Conservation (phyloP, 345 rosid species). For the Gossypium australe region DNA sequence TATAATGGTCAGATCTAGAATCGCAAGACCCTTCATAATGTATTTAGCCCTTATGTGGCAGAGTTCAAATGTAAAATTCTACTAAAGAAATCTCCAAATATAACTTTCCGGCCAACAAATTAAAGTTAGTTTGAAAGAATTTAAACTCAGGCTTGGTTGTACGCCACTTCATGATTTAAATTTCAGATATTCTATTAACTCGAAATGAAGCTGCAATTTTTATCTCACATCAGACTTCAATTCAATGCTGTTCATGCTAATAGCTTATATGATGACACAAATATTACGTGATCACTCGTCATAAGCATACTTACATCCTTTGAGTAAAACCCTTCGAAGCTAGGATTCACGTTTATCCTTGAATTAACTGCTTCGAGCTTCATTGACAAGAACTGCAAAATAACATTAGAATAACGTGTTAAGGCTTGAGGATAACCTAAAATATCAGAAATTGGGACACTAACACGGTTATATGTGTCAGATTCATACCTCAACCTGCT, state of each 20-base stretch:
- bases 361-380: slow-evolving; percentile 90
- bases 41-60: background rate
- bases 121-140: background rate
- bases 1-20: background rate
- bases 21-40: background rate
- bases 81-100: background rate
- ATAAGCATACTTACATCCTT: slow-evolving; percentile 58
- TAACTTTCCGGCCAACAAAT: background rate
- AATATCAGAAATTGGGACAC: background rate
- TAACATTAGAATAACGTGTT: slow-evolving; percentile 9
- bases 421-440: slow-evolving; percentile 1
- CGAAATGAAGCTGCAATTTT: background rate
- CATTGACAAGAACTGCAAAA: slow-evolving; percentile 80
- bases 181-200: background rate
- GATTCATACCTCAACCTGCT: slow-evolving; percentile 79
- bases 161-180: background rate
- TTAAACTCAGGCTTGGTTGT: background rate
- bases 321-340: slow-evolving; percentile 26
- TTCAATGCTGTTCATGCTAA: background rate
- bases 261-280: background rate
- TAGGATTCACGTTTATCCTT: slow-evolving; percentile 43
- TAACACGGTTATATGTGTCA: background rate
- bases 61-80: background rate
- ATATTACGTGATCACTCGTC: background rate
- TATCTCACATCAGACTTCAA: background rate